Base-by-base conservation (phyloP, 1,284 basidiomycete species). In the Chondrostereum purpureum region DNA sequence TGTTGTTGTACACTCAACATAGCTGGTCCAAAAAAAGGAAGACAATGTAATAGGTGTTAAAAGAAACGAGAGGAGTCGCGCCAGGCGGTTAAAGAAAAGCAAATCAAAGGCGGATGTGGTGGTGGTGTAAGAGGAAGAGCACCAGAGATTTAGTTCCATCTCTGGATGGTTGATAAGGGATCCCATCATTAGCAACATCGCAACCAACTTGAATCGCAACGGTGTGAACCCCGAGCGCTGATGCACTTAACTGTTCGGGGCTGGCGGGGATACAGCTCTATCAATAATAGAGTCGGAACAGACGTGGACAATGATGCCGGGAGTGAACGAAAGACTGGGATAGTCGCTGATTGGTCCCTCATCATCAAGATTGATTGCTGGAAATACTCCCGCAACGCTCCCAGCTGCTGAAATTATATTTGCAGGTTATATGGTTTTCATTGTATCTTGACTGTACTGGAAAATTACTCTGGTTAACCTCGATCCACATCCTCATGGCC, bases 401-500 rank as follows among this genome's bases (percentile, higher is more conserved):
- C 5, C 19, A n/a, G 38, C 5, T n/a, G 14, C 16, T 19, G 20
- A 38, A 16, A 17, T 11, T 38, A 38, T 38, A 38, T 11, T 11
- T 11, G 16, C 12, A 11, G 16, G 5, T 19, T 12, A 17, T n/a
- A 20, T 21, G 39, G 39, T 19, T 18, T 13, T 19, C 14, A 14
- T 21, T 19, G n/a, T 12, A 5, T 17, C 11, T 39, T 5, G 12
- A 36, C 33, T 16, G 24, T 24, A 16, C n/a, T 11, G 10, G n/a
- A n/a, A n/a, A 8, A 23, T 14, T 4, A 5, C 5, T 20, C 12
- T 39, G 17, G 11, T 64, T 51, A 77, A 14, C 79, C 80, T 49
- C 78, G 63, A 53, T 78, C 67, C 16, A 72, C 65, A 31, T 83
- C 79, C 33, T 65, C 60, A 52, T 64, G 62, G 1, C 70, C 70